Percentiles rank a stretch among this genome's conserved stretches.
phyloP scores from a whole-genome alignment of 176 grass and related monocot genomes.

The Ensete ventricosum region DNA sequence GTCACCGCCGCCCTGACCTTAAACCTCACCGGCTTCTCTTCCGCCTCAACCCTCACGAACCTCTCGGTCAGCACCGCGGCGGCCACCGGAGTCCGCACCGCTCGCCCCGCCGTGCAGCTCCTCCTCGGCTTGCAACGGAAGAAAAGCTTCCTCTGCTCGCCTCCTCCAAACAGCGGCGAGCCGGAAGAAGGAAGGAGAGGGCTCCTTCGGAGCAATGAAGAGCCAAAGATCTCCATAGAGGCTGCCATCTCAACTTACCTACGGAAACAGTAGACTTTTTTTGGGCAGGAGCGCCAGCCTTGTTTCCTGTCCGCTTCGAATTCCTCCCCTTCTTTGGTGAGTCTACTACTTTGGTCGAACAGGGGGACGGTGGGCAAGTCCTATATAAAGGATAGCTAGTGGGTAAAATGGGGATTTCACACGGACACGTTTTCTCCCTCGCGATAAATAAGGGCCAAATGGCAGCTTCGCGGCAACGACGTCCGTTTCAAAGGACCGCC shows the following conservation, averaged over 20 bases:
- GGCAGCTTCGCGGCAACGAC: neutral
- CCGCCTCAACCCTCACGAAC: conserved; percentile 7
- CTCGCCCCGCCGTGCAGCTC: neutral
- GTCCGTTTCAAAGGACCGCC: neutral
- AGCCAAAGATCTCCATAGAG: conserved; percentile 1
- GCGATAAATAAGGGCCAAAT: neutral
- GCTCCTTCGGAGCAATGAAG: conserved; percentile 5
- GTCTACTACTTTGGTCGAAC: no score
- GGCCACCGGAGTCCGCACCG: conserved; percentile 1
- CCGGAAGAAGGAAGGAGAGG: conserved; percentile 1
- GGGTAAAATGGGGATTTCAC: neutral
- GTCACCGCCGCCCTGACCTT: conserved; percentile 61
- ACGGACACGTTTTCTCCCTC: neutral
- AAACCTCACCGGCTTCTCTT: conserved; percentile 42
- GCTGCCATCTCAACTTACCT: neutral
- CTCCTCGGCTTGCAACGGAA: neutral
- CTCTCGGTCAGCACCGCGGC: conserved; percentile 33
- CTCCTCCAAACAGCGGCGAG: neutral
- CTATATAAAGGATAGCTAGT: neutral
- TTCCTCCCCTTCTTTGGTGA: no score
- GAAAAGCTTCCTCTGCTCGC: neutral
- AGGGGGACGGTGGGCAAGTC: neutral
- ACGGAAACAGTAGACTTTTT: neutral
- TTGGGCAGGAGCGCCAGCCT: no score
- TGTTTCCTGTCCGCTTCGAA: no score